Evolutionary conservation across 495 filamentous ascomycete species (phyloP).

Genomic region (Lepidopterella palustris): DNA sequence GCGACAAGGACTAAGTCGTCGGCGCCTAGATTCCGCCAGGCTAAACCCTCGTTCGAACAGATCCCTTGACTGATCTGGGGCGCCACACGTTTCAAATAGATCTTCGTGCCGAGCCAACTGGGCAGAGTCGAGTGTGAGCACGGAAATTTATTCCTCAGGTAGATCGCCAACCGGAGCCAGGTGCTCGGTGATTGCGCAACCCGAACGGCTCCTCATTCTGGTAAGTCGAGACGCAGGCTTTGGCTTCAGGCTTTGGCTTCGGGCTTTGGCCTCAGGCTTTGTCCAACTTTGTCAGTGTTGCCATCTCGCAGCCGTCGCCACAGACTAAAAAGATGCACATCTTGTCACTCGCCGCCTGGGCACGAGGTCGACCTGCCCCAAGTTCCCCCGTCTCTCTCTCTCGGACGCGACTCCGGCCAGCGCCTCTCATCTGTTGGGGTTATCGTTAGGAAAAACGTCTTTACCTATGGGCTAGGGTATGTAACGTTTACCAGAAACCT

Average conservation of each 20-base stretch:
- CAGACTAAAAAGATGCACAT: background rate
- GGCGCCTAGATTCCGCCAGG: background rate
- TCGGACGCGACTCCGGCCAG: too few relatives aligned
- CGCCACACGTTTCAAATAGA: constrained; percentile 30
- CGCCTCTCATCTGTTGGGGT: too few relatives aligned
- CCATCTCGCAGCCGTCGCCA: background rate
- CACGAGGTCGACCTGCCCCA: background rate
- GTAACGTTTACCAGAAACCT: constrained; percentile 12
- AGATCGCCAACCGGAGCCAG: constrained; percentile 27
- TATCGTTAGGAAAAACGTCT: too few relatives aligned
- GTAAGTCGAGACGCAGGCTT: background rate
- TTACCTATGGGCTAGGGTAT: too few relatives aligned
- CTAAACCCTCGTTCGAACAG: background rate
- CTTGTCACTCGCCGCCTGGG: background rate
- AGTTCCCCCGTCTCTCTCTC: background rate
- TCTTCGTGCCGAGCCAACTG: constrained; percentile 10
- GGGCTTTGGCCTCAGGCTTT: background rate
- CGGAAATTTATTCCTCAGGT: constrained; percentile 29
- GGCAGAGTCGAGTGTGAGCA: constrained; percentile 20
- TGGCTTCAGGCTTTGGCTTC: constrained; percentile 6
- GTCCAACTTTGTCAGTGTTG: background rate
- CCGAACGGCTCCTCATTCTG: constrained; percentile 25
- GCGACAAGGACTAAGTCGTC: background rate
- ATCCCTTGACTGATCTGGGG: constrained; percentile 18
- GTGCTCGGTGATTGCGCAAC: constrained; percentile 33